Percentiles rank a stretch among this genome's conserved stretches.
Conservation (phyloP, 805 yeast species). For the Isabelozyma pseudorhagii region DNA sequence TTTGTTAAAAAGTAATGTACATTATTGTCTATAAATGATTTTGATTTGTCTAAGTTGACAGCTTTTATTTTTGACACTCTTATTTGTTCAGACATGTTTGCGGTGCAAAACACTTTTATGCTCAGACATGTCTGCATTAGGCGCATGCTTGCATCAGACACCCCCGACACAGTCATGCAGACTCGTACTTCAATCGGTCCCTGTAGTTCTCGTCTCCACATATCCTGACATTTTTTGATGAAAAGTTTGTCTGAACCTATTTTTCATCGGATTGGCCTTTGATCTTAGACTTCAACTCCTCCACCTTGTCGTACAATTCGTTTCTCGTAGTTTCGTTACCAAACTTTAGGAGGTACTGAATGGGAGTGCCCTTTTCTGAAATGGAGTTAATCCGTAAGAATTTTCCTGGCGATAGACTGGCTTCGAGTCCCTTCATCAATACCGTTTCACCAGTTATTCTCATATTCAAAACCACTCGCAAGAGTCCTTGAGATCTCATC, state of each 20-base stretch:
- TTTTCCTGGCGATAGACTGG: conserved; percentile 80
- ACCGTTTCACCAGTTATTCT: conserved; percentile 62
- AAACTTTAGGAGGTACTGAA: conserved; percentile 80
- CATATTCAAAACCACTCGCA: conserved; percentile 77
- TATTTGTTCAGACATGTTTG: too few species aligned
- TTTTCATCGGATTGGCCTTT: neutral
- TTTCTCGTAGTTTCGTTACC: conserved; percentile 60
- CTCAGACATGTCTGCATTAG: too few species aligned
- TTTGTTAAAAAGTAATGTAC: conserved; percentile 43
- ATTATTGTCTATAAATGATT: neutral
- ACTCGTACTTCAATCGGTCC: too few species aligned
- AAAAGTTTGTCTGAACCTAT: too few species aligned
- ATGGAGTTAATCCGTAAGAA: conserved; percentile 73
- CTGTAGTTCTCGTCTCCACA: neutral
- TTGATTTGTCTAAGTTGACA: neutral
- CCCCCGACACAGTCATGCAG: too few species aligned
- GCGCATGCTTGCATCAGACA: too few species aligned
- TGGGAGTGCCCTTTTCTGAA: conserved; percentile 55
- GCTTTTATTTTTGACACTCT: neutral
- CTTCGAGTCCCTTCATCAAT: conserved; percentile 75
- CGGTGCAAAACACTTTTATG: too few species aligned
- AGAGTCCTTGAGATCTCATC: conserved; percentile 86
- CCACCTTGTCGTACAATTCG: conserved; percentile 52
- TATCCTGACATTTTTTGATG: too few species aligned
- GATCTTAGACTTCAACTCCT: conserved; percentile 23